phyloP scores from a whole-genome alignment of 106 monocot species.

The Acorus calamus region DNA sequence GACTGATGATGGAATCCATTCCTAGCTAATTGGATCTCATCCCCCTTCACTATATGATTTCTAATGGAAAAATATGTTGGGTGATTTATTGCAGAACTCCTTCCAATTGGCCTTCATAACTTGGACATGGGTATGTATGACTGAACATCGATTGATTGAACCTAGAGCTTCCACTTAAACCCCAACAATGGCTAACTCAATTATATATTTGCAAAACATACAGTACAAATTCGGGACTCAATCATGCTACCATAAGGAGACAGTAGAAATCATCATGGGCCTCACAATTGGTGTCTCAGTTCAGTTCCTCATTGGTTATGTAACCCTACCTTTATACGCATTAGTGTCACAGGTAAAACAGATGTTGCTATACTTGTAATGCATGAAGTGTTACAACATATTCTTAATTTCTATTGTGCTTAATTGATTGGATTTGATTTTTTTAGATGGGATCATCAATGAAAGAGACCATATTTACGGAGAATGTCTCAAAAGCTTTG shows the following conservation, averaged over 20 bases:
- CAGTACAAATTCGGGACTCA: slow-evolving; percentile 45
- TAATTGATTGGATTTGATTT: too few relatives aligned
- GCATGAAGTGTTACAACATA: too few relatives aligned
- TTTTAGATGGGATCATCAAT: slow-evolving; percentile 43
- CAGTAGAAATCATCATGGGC: slow-evolving; percentile 14
- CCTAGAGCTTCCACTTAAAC: too few relatives aligned
- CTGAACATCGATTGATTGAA: too few relatives aligned
- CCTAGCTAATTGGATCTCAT: too few relatives aligned
- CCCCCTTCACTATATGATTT: too few relatives aligned
- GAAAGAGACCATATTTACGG: slow-evolving; percentile 36
- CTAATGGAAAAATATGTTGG: too few relatives aligned
- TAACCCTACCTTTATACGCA: slow-evolving; percentile 41
- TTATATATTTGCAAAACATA: not conserved
- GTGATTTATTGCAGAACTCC: slow-evolving; percentile 28
- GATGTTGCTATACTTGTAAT: too few relatives aligned
- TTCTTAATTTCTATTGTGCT: too few relatives aligned
- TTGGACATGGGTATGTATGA: slow-evolving; percentile 38
- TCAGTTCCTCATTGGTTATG: slow-evolving; percentile 41
- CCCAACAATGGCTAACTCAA: not conserved
- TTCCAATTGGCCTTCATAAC: slow-evolving; percentile 43
- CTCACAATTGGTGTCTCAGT: slow-evolving; percentile 18
- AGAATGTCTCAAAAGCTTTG: slow-evolving; percentile 22
- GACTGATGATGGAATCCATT: too few relatives aligned
- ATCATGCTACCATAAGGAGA: slow-evolving; percentile 26
- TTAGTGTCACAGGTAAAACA: slow-evolving; percentile 39